A percentile compares a stretch with the other conserved stretches of the same genome.
Evolutionary conservation across 148 eudicot genomes (phyloP).

Genomic region (Fagopyrum esculentum): DNA sequence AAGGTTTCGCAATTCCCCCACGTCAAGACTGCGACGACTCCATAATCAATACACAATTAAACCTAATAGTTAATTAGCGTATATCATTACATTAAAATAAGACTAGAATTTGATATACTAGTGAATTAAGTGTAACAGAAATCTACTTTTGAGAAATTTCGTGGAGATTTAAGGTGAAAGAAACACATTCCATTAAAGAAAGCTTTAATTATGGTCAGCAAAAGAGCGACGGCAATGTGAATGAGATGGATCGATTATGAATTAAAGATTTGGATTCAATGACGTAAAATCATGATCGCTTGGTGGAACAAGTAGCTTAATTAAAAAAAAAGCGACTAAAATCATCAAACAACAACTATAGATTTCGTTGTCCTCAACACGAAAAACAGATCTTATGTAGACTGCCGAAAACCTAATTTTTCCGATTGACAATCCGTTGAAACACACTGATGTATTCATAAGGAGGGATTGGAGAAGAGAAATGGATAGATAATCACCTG

Average conservation of each 20-base stretch:
- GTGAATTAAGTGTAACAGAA: not conserved
- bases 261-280: not conserved
- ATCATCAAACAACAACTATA: not conserved
- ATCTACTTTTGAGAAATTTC: not conserved
- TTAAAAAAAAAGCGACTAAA: not conserved
- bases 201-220: not conserved
- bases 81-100: not conserved
- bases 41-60: not conserved
- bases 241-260: not conserved
- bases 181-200: not conserved
- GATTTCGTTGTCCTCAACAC: not conserved
- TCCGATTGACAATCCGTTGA: not conserved
- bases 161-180: conserved; percentile 1
- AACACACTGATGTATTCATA: not conserved
- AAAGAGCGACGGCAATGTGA: conserved; percentile 1
- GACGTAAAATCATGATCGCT: not conserved
- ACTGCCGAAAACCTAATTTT: not conserved
- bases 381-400: not conserved
- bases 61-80: not conserved
- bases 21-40: conserved; percentile 2
- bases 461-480: not conserved
- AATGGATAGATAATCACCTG: not conserved
- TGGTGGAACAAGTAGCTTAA: not conserved
- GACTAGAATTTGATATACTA: not conserved
- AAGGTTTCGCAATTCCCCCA: not conserved